Conservation (phyloP, 2,329 filamentous ascomycete genomes). For the Aspergillus phoenicis region DNA sequence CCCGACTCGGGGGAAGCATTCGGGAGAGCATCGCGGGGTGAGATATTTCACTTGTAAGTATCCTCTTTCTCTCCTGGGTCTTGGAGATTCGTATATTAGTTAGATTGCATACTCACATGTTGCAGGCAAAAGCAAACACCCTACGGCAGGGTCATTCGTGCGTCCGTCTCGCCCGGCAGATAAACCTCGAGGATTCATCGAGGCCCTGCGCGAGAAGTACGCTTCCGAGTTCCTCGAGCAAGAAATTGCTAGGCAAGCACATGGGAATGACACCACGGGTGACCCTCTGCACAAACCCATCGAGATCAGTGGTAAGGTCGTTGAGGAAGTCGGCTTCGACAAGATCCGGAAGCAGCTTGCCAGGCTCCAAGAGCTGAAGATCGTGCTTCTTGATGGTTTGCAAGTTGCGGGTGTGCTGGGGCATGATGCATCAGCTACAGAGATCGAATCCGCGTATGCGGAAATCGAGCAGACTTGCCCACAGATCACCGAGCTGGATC, state of each 20-base stretch:
- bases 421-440: conserved; percentile 22
- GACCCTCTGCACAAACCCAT: conserved; percentile 56
- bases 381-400: conserved; percentile 79
- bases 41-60: conserved; percentile 78
- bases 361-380: conserved; percentile 72
- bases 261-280: not conserved
- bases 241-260: conserved; percentile 25
- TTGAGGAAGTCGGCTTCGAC: conserved; percentile 92
- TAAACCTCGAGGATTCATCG: conserved; percentile 69
- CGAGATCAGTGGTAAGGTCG: conserved; percentile 76
- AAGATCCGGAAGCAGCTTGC: conserved; percentile 83
- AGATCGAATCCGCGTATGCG: conserved; percentile 31
- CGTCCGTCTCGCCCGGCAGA: conserved; percentile 74
- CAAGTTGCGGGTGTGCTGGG: conserved; percentile 54
- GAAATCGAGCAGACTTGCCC: conserved; percentile 61
- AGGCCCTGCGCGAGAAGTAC: conserved; percentile 83
- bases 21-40: conserved; percentile 76
- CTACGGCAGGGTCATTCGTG: conserved; percentile 83
- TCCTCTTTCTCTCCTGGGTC: not conserved
- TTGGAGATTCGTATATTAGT: no score
- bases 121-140: conserved; percentile 61
- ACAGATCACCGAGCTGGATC: conserved; percentile 71
- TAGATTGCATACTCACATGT: conserved; percentile 18
- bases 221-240: conserved; percentile 58
- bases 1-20: conserved; percentile 80